Evolutionary conservation across 768 basidiomycete species (phyloP), one percentile per base, ranked within the genome.

Genomic region (Kwoniella dendrophila): DNA sequence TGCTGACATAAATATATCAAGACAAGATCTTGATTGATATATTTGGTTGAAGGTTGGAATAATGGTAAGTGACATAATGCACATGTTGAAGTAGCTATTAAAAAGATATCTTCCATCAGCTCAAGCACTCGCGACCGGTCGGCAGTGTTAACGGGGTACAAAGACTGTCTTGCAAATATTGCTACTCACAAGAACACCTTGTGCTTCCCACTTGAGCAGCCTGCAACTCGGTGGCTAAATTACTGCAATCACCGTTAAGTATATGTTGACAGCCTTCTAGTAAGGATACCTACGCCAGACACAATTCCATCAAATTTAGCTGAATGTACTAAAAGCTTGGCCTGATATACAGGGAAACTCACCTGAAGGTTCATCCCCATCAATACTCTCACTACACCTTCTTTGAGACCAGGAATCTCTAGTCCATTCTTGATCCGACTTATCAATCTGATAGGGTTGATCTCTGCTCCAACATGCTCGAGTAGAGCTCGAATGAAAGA

Each of bases 381-480:
- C 51, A 99, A 80, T 56, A 99, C 97, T 84, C 96, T 98, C 81
- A 98, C 90, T 33, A 98, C 80, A 3, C 95, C 93, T 51, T 88
- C 87, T 76, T 96, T 94, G 61, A 99, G 83, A 0, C 95, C 95
- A 0, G 92, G 92, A 47, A 99, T 97, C 79, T 98, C 93, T 2
- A 98, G 83, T 1, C 96, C 94, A 68, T 98, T 92, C 81, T 90
- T 89, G 79, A 99, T 97, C 10, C 95, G 86, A 2, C 92, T 86
- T 50, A 99, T 95, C 55, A 99, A 83, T 1, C 92, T 86, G 58
- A 98, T 88, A 3, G 96, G 95, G 72, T 94, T 89, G 70, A 98
- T 96, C 70, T 97, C 93, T 1, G 92, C 87, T 24, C 95, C 94
- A 47, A 97, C 91, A 65, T 96, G 96, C 81, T 98, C 94, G 3